A percentile compares a stretch with the other conserved stretches of the same genome.
Evolutionary conservation across 305 asterid species (phyloP).

Genomic region (Solanum hybrid): DNA sequence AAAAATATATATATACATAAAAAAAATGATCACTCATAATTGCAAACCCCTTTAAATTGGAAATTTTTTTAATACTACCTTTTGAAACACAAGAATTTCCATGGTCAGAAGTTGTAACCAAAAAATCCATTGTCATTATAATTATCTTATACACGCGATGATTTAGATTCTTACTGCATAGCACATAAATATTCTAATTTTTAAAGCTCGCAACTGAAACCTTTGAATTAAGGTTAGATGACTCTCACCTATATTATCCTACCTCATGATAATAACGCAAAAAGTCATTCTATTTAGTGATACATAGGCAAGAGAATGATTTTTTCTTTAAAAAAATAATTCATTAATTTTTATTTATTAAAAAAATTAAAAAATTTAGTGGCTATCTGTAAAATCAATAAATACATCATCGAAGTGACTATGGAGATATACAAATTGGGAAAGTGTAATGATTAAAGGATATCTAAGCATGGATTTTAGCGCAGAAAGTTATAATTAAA

Average conservation of each 20-base stretch:
- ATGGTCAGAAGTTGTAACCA: background rate
- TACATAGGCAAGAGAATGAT: background rate
- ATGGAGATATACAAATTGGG: background rate
- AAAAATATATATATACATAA: background rate
- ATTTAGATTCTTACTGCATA: too few relatives aligned
- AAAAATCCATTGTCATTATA: background rate
- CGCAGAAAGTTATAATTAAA: background rate
- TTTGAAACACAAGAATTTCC: background rate
- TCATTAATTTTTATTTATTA: background rate
- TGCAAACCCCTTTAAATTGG: background rate
- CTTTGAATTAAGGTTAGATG: background rate
- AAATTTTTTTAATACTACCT: background rate
- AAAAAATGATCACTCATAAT: background rate
- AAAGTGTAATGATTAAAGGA: slow-evolving; percentile 2
- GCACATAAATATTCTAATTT: background rate
- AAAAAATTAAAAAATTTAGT: background rate
- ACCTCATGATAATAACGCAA: background rate
- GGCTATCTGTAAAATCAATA: background rate
- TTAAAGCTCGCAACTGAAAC: rapidly evolving
- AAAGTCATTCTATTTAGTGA: background rate
- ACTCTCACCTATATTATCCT: background rate
- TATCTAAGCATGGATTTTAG: slow-evolving; percentile 11
- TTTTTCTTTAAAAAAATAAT: background rate
- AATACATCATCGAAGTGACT: background rate
- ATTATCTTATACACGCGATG: background rate